Percentiles rank a stretch among this genome's conserved stretches.
Conservation (phyloP, 345 rosid species). For the Xanthoceras sorbifolium region DNA sequence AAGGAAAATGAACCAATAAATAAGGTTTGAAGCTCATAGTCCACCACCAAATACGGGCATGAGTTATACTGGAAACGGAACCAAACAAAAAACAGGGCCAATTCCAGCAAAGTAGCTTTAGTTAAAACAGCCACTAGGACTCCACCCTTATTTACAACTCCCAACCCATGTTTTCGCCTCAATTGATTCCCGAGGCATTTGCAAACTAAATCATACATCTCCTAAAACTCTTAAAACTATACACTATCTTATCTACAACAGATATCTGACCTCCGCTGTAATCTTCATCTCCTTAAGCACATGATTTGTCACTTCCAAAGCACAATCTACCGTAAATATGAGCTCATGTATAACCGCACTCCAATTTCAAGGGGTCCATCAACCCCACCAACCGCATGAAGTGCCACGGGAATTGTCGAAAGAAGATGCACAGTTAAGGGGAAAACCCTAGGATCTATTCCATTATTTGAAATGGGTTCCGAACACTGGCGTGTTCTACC, state of each 20-base stretch:
- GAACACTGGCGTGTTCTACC: conserved; percentile 1
- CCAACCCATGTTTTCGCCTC: conserved; percentile 16
- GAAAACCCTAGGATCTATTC: conserved; percentile 55
- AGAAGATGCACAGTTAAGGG: conserved; percentile 68
- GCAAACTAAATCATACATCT: conserved; percentile 11
- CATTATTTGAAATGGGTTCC: conserved; percentile 22
- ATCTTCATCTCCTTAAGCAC: conserved; percentile 20
- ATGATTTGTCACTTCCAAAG: conserved; percentile 17
- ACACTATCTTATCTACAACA: conserved; percentile 42
- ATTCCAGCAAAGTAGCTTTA: conserved; percentile 46
- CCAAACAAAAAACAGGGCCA: conserved; percentile 46
- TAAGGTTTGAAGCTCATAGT: conserved; percentile 6
- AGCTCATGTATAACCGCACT: conserved; percentile 67
- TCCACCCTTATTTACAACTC: conserved; percentile 37
- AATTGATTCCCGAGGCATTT: neutral
- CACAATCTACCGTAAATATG: conserved; percentile 51
- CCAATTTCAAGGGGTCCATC: conserved; percentile 78
- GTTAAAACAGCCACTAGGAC: conserved; percentile 45
- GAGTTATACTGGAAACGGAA: conserved; percentile 23
- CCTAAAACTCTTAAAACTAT: conserved; percentile 28
- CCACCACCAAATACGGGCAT: neutral
- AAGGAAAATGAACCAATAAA: neutral
- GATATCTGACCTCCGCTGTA: conserved; percentile 18
- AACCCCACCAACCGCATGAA: conserved; percentile 79
- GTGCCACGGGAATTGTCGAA: conserved; percentile 80